Base-by-base conservation (phyloP, 2,329 filamentous ascomycete species). In the Diplodia scrobiculata region DNA sequence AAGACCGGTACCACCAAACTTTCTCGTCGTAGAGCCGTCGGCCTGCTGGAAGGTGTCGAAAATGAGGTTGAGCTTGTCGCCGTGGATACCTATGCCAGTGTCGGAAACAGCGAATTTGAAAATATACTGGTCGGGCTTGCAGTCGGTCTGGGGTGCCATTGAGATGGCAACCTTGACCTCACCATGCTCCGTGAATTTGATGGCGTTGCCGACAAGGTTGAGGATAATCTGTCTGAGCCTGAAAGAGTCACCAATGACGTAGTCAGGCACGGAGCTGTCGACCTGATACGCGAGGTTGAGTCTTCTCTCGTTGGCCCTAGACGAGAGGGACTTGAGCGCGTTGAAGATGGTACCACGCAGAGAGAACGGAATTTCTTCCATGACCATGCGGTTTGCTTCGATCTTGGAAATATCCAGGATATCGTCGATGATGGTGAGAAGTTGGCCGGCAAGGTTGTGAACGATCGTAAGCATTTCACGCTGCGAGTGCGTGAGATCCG, bases 11-110 rank as follows among this genome's bases (percentile, higher is more conserved):
- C 94, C 94, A 72, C 94, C 94, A 76, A 98, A 98, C 76, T 96
- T 95, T 72, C 93, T 87, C 1, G 94, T 98, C 77, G 96, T 98
- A 38, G 93, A 97, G 45, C 94, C 94, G 76, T 98, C 95, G 21
- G 95, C 95, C 81, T 98, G 95, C 78, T 97, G 94, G 87, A 98
- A 98, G 0, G 94, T 98, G 79, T 98, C 95, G 79, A 99, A 98
- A 75, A 99, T 98, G 70, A 98, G 84, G 75, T 97, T 92, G 63
- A 98, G 86, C 81, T 98, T 98, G 79, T 98, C 93, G 70, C 90
- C 87, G 73, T 94, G 91, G 72, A 98, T 98, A 73, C 95, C 95
- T 73, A 98, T 99, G 71, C 95, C 95, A 41, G 95, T 98, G 77
- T 98, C 95, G 21, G 91, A 91, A 38, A 99, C 95, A 65, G 94